A percentile compares a stretch with the other conserved stretches of the same genome.
These are phyloP conservation scores for Moniliophthora roreri DNA, from an alignment of 1,284 basidiomycete genomes.

Conservation along the genomic window DNA sequence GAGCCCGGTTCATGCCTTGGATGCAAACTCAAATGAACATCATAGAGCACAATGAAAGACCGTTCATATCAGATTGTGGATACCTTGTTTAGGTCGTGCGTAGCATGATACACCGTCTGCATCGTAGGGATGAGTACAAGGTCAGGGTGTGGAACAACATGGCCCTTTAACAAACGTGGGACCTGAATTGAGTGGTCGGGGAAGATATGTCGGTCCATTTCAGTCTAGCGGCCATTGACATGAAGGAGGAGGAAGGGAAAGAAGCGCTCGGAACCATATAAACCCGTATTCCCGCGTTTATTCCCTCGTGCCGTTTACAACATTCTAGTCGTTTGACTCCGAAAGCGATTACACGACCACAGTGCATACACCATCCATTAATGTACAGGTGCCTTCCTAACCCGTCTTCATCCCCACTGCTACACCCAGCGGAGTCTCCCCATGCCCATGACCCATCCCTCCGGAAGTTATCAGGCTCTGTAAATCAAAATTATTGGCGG, in stretches of 20 bases:
- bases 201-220: constrained; percentile 35
- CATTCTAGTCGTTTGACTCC: no score
- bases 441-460: not conserved
- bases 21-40: no score
- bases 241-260: not conserved
- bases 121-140: constrained; percentile 33
- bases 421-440: not conserved
- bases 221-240: not conserved
- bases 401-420: not conserved
- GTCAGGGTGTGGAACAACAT: constrained; percentile 33
- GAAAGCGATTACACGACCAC: no score
- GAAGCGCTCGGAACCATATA: not conserved
- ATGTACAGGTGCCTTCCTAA: no score
- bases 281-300: no score
- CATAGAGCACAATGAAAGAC: no score
- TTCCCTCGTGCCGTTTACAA: no score
- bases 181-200: constrained; percentile 36
- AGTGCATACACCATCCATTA: no score
- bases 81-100: constrained; percentile 20
- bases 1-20: constrained; percentile 11
- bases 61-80: constrained; percentile 8
- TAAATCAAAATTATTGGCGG: constrained; percentile 32
- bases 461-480: constrained; percentile 20
- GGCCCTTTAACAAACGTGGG: constrained; percentile 30
- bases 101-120: constrained; percentile 34